Base-by-base conservation (phyloP, 2,329 filamentous ascomycete genomes). In the Alternaria triticina region DNA sequence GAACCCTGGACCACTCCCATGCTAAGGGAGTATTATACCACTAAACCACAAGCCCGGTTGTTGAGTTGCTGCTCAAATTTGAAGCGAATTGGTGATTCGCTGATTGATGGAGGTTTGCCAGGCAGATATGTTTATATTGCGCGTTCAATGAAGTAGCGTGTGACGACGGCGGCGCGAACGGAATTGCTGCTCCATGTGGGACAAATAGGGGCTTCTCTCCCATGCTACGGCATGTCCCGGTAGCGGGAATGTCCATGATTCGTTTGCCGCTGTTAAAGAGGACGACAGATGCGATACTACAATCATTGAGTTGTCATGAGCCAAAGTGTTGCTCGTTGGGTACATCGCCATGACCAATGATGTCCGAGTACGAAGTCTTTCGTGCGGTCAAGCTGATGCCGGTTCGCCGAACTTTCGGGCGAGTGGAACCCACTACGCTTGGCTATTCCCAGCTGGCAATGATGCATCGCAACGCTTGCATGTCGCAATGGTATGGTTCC, bases 1-100 rank as follows among this genome's bases (percentile, higher is more conserved):
- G 59, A 62, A 62, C 59, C 47, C 59, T 47, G 59, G 59, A 61
- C 59, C 59, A 61, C 54, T 61, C 59, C 59, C 59, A 61, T 60
- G 50, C 51, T 60, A 55, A 56, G 51, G 58, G 51, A 60, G 58
- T 60, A 55, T 56, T 55, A 60, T 60, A 60, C 58, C 58, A 60
- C 58, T 60, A 60, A 60, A 60, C 58, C 58, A 60, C 58, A 54
- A 60, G 58, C 58, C 58, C 58, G 50, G n/a, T 40, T 40, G 15
- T 40, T 17, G 36, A 40, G 36, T 0, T 40, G 0, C 0, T 40
- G 15, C 36, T 40, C 36, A 17, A 40, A 11, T 40, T 17, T 40
- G 36, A 17, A 6, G 36, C 36, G 36, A 52, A 23, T 25, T 22
- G 43, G 2, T 22, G 17, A 45, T 22, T 45, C 36, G 43, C 43